Evolutionary conservation across 129 eudicot species (phyloP).

Genomic region (Centaurea solstitialis): DNA sequence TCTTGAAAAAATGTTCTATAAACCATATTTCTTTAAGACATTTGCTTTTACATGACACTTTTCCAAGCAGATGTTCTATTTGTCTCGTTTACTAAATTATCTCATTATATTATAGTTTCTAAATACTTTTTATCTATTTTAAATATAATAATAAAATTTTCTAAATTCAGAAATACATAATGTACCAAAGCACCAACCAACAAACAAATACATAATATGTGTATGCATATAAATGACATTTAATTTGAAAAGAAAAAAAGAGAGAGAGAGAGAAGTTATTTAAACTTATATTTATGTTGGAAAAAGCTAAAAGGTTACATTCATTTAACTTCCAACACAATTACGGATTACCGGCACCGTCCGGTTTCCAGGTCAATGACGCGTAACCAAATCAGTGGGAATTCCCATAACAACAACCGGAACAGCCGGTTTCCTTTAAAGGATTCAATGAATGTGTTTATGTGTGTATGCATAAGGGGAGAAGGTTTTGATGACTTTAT

Average conservation of each 20-base stretch:
- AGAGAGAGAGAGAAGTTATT: not conserved
- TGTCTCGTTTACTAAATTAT: no score
- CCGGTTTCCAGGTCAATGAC: slow-evolving; percentile 28
- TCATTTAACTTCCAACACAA: slow-evolving; percentile 1
- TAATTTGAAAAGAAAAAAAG: not conserved
- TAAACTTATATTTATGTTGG: not conserved
- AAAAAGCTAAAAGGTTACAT: slow-evolving; percentile 2
- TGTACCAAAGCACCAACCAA: no score
- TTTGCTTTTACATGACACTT: no score
- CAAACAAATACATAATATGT: no score
- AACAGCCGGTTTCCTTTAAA: slow-evolving; percentile 36
- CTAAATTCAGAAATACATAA: no score
- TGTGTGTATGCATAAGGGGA: slow-evolving; percentile 26
- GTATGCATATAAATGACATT: not conserved
- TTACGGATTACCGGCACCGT: slow-evolving; percentile 37
- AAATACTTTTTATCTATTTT: no score
- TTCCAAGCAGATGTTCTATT: no score
- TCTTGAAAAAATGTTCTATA: no score
- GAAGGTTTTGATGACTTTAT: slow-evolving; percentile 34
- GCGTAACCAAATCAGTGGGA: slow-evolving; percentile 36
- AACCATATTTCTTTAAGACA: no score
- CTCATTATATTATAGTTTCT: no score
- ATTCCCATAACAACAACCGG: slow-evolving; percentile 38
- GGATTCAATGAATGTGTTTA: slow-evolving; percentile 65
- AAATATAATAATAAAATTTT: no score